Percentiles rank a stretch among this genome's conserved stretches.
phyloP scores from a whole-genome alignment of 2,329 filamentous ascomycete genomes.

The Pseudogymnoascus sp. region DNA sequence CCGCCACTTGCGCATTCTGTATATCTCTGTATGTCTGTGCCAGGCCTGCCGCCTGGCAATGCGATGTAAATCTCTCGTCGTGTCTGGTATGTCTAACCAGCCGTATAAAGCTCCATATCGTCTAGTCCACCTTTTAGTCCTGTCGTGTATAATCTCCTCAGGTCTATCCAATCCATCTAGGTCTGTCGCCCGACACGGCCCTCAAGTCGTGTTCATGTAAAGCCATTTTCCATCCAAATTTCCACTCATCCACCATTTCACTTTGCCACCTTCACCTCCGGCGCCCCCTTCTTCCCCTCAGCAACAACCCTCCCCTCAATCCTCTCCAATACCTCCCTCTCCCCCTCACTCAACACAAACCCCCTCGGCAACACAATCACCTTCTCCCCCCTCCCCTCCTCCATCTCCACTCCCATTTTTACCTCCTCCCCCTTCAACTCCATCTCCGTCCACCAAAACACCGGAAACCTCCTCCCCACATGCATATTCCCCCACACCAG shows the following conservation, averaged over 20 bases:
- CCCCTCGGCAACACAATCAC: background rate
- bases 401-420: background rate
- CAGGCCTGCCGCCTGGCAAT: no score
- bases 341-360: background rate
- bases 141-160: background rate
- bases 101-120: background rate
- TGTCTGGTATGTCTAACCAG: background rate
- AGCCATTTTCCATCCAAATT: background rate
- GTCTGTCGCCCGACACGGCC: background rate
- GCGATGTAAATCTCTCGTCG: background rate
- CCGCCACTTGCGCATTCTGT: background rate
- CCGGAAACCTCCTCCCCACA: constrained; percentile 47
- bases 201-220: background rate
- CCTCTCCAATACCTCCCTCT: background rate
- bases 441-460: constrained; percentile 61
- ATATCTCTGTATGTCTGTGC: background rate
- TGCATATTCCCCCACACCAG: constrained; percentile 64
- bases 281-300: background rate
- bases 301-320: background rate
- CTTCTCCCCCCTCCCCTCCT: background rate
- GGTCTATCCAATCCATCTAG: background rate
- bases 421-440: background rate
- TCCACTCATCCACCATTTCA: background rate
- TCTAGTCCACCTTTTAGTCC: background rate
- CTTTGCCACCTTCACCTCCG: background rate